phyloP scores from a whole-genome alignment of 805 yeast genomes.

The Priceomyces haplophilus region DNA sequence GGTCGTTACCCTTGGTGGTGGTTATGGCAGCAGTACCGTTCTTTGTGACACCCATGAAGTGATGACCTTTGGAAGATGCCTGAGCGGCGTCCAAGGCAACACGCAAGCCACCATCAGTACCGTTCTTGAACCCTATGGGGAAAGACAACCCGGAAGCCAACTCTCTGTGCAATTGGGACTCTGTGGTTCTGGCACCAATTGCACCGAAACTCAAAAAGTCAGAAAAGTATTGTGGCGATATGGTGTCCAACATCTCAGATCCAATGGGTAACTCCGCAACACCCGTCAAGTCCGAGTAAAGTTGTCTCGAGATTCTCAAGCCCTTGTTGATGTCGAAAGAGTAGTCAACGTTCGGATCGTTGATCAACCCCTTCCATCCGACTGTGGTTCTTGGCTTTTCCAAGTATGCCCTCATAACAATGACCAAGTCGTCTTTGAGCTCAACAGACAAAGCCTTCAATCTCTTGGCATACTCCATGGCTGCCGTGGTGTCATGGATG shows the following conservation, averaged over 20 bases:
- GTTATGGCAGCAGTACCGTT: slow-evolving; percentile 96
- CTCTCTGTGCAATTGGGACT: slow-evolving; percentile 96
- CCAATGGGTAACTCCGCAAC: slow-evolving; percentile 82
- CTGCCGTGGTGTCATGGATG: slow-evolving; percentile 86
- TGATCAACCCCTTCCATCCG: slow-evolving; percentile 98
- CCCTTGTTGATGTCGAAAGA: slow-evolving; percentile 95
- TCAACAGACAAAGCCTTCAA: slow-evolving; percentile 67
- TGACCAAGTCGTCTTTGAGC: slow-evolving; percentile 69
- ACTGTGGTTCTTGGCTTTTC: slow-evolving; percentile 99
- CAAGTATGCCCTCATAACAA: slow-evolving; percentile 95
- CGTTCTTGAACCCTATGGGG: slow-evolving; percentile 98
- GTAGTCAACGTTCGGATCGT: slow-evolving; percentile 93
- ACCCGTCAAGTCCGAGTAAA: slow-evolving; percentile 77
- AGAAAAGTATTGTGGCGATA: slow-evolving; percentile 91
- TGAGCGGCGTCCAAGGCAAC: slow-evolving; percentile 93
- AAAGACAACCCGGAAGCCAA: slow-evolving; percentile 96
- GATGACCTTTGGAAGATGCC: slow-evolving; percentile 90
- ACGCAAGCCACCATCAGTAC: slow-evolving; percentile 91
- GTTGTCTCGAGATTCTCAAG: slow-evolving; percentile 76
- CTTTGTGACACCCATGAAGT: slow-evolving; percentile 95
- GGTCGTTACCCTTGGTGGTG: slow-evolving; percentile 91
- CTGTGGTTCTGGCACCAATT: slow-evolving; percentile 98
- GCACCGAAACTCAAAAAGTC: slow-evolving; percentile 94
- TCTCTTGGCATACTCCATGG: slow-evolving; percentile 78
- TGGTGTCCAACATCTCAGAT: slow-evolving; percentile 96